Evolutionary conservation across 1,284 basidiomycete species (phyloP).

Genomic region (Kalmanozyma brasiliensis): DNA sequence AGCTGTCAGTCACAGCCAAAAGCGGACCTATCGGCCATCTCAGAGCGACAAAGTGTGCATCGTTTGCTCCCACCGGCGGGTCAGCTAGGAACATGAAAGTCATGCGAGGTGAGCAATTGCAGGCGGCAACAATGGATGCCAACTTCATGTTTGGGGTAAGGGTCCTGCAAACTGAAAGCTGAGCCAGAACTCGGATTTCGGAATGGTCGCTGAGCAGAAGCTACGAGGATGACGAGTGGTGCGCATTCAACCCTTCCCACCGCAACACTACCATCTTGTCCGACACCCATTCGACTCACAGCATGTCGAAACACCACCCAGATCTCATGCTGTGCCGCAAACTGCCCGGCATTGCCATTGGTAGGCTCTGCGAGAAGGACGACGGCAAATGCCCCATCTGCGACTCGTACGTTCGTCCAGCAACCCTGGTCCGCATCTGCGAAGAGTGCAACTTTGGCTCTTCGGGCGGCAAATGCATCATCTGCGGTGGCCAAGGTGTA

Average conservation of each 20-base stretch:
- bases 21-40: no score
- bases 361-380: constrained; percentile 97
- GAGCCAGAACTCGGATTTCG: constrained; percentile 9
- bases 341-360: constrained; percentile 93
- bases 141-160: no score
- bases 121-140: no score
- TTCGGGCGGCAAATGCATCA: constrained; percentile 95
- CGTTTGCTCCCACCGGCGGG: no score
- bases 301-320: constrained; percentile 66
- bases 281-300: constrained; percentile 15
- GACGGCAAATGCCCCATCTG: constrained; percentile 99
- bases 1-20: no score
- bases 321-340: constrained; percentile 97
- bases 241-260: no score
- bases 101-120: no score
- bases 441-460: constrained; percentile 99
- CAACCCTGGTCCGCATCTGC: constrained; percentile 96
- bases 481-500: constrained; percentile 73
- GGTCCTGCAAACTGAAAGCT: no score
- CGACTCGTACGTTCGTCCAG: constrained; percentile 98
- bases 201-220: constrained; percentile 15
- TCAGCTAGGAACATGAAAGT: no score
- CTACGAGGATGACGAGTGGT: no score
- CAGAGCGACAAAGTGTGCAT: no score
- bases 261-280: neutral